Evolutionary conservation across 306 rosid genomes (phyloP).

Genomic region (Pachyrhizus erosus): DNA sequence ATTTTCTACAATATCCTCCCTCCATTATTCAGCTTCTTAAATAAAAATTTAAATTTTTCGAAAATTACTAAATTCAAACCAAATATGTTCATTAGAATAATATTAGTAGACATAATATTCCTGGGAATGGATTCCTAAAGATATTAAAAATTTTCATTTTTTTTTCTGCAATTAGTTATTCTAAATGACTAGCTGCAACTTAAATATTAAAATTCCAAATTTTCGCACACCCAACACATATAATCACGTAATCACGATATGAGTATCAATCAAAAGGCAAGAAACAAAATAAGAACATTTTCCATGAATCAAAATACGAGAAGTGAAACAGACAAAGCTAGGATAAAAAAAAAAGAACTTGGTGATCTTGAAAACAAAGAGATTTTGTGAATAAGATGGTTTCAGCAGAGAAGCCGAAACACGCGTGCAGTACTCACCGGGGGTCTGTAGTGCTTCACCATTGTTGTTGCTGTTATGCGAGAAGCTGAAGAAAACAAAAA

Average conservation of each 20-base stretch:
- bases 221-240: neutral
- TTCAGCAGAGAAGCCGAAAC: neutral
- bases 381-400: neutral
- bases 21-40: too few species aligned
- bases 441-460: constrained; percentile 88
- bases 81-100: too few species aligned
- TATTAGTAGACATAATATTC: too few species aligned
- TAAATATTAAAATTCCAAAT: neutral
- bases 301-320: neutral
- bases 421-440: constrained; percentile 51
- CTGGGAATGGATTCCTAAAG: too few species aligned
- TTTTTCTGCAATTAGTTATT: neutral
- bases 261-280: neutral
- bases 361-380: neutral
- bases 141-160: neutral
- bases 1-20: neutral
- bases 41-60: too few species aligned
- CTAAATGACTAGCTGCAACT: neutral
- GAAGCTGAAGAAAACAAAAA: neutral
- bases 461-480: constrained; percentile 35
- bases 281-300: neutral
- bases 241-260: neutral
- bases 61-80: too few species aligned
- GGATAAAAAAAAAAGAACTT: neutral
- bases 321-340: neutral